phyloP scores from a whole-genome alignment of 2,329 filamentous ascomycete species.

The Sclerotinia subarctica region DNA sequence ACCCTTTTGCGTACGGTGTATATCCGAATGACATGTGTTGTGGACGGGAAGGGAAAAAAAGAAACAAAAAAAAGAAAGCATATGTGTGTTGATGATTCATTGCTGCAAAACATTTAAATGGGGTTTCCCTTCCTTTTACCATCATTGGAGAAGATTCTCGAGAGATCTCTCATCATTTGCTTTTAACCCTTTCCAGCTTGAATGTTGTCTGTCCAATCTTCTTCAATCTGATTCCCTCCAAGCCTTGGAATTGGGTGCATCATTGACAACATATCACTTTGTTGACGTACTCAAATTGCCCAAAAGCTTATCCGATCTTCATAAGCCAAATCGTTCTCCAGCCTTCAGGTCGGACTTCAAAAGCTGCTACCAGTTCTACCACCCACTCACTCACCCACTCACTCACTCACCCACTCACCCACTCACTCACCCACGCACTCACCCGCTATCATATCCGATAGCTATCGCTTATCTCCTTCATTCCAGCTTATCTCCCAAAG shows the following conservation, averaged over 20 bases:
- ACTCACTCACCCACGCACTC: neutral
- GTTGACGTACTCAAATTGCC: slow-evolving; percentile 6
- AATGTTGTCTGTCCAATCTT: neutral
- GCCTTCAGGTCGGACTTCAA: neutral
- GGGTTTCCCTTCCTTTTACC: neutral
- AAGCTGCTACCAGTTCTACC: neutral
- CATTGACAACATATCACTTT: neutral
- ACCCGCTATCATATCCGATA: neutral
- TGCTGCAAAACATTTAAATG: neutral
- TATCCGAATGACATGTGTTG: neutral
- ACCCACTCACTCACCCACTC: neutral
- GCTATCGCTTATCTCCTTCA: neutral
- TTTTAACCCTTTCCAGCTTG: neutral
- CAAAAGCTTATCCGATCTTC: slow-evolving; percentile 12
- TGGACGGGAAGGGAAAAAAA: neutral
- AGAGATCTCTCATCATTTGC: neutral
- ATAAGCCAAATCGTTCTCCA: neutral
- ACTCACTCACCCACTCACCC: neutral
- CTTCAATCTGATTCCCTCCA: neutral
- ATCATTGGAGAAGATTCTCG: neutral
- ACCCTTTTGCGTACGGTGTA: neutral
- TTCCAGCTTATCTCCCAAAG: neutral
- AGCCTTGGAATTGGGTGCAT: neutral
- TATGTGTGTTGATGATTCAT: neutral
- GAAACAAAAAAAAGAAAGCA: no score